Evolutionary conservation across 495 filamentous ascomycete species (phyloP), one percentile per base, ranked within the genome.

Genomic region (Neurospora sp.): DNA sequence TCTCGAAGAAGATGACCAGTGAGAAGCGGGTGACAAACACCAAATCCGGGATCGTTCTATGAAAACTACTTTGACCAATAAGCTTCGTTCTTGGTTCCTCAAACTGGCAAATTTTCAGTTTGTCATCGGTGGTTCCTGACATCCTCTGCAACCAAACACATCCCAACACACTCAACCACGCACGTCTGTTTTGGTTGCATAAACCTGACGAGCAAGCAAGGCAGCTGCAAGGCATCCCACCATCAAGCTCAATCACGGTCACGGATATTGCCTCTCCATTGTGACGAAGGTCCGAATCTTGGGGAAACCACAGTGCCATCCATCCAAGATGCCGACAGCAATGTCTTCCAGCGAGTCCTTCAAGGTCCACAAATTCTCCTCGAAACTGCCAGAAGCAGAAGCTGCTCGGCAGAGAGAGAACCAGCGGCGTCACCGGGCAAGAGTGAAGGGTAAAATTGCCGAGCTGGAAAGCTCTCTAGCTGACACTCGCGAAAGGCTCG

Each of bases 361-460:
- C 27, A 66, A 66, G 27, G 27, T 76, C 4, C 73, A 72, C 72
- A 80, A 79, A 40, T 80, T 80, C 71, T 76, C 77, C 4, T 27
- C 62, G 69, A 80, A 79, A 27, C 72, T 76, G 0, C 74, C 76
- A 8, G 76, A 71, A 1, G 72, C 76, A 31, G 74, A 80, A 16
- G 78, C 78, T 11, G 78, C 78, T 4, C 74, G 78, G 1, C 71
- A 75, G 23, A 76, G 77, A 0, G 78, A 79, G 44, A 81, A 81
- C 71, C 79, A 81, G 71, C 78, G 79, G 27, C 77, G 79, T 11
- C 79, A 81, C 66, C 78, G 79, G 4, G 78, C 78, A 14, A 74
- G 77, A 44, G 78, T 80, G 23, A 81, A 81, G 70, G 69, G 71
- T 38, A 71, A 69, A 1, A 76, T 80, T 12, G 39, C 69, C 18